Conservation (phyloP, 495 filamentous ascomycete genomes). For the Aspergillus taichungensis region DNA sequence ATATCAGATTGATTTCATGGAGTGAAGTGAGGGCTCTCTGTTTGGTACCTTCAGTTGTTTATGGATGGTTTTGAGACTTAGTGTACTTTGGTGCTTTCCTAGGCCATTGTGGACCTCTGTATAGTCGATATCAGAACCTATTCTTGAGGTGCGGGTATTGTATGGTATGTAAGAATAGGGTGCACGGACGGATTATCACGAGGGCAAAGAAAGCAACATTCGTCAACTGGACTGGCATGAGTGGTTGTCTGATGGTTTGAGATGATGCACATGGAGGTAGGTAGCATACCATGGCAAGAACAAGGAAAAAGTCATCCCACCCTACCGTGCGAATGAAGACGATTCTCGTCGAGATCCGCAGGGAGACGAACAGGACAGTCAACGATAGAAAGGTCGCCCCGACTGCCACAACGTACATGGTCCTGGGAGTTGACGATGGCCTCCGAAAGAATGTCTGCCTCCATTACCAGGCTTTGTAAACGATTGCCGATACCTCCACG, state of each 20-base stretch:
- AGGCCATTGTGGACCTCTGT: conserved; percentile 12
- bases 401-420: conserved; percentile 13
- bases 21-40: not conserved
- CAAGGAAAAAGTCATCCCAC: conserved; percentile 28
- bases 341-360: conserved; percentile 26
- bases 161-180: too few species aligned
- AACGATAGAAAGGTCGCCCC: conserved; percentile 18
- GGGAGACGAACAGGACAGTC: conserved; percentile 17
- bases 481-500: too few species aligned
- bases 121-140: not conserved
- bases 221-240: conserved; percentile 7
- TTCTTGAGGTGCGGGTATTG: not conserved
- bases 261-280: not conserved
- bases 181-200: conserved; percentile 18
- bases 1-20: not conserved
- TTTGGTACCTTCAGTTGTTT: conserved; percentile 11
- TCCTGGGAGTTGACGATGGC: conserved; percentile 3
- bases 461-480: too few species aligned
- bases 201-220: conserved; percentile 18
- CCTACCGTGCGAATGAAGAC: conserved; percentile 23
- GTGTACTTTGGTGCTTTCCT: conserved; percentile 1
- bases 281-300: conserved; percentile 21
- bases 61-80: not conserved
- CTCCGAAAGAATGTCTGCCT: too few species aligned
- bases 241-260: not conserved